Evolutionary conservation across 2,329 filamentous ascomycete species (phyloP), one percentile per base, ranked within the genome.

Genomic region (Alternaria viburni): DNA sequence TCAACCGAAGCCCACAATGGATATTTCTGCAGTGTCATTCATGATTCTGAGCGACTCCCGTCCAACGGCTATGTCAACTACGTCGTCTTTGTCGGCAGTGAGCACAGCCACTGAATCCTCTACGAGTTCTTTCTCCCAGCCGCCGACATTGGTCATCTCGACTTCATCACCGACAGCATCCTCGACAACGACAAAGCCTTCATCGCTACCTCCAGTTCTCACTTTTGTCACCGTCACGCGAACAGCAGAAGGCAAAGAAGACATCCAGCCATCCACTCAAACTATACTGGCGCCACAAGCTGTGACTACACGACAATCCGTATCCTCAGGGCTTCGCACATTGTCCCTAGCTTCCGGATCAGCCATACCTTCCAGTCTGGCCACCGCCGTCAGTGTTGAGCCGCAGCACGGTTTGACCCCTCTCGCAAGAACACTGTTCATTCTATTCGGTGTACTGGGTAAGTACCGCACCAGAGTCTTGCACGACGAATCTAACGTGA

Each of bases 361-460:
- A 36, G 43, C 45, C 13, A n/a, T 44, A 15, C 41, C 55, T 43
- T 59, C 60, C 3, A 52, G 36, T 36, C 12, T 50, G 12, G 23
- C 56, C 6, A 51, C 47, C 36, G 26, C 36, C 17, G 25, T 45
- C 1, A 51, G 21, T n/a, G 41, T 32, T 19, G 56, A 54, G 25
- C 44, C 47, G n/a, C 23, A 43, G 17, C 26, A 44, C 23, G 50
- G 62, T n/a, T 56, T 65, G 54, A 55, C 52, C 2, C 62, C 65
- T 6, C 44, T 59, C 3, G 54, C 59, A 49, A 59, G 59, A 32
- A 51, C 65, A 13, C 28, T 67, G 11, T 65, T 67, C 28, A 65
- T 67, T 17, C 49, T 62, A 12, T 59, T 67, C 13, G 62, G 62
- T 3, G 65, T 65, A 0, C 43, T 65, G 11, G 65, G 65, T 65